Percentiles rank a stretch among this genome's conserved stretches.
phyloP scores from a whole-genome alignment of 2,329 filamentous ascomycete genomes.

The Xylariaceae sp. region DNA sequence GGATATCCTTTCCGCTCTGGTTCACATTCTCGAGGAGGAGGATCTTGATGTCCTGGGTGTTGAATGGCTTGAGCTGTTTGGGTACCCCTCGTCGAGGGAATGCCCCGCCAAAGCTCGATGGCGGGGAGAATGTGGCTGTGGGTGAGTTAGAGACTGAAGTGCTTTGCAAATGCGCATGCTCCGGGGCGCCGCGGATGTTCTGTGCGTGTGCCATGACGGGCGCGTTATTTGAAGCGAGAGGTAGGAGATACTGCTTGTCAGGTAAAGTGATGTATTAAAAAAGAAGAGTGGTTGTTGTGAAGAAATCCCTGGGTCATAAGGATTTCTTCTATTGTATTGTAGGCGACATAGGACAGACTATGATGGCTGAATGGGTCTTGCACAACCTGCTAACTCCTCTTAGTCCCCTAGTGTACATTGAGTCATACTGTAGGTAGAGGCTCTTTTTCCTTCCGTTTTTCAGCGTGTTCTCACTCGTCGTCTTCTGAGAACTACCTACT shows the following conservation, averaged over 20 bases:
- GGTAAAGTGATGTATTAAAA: too few species aligned
- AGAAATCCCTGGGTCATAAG: not conserved
- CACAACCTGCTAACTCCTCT: not conserved
- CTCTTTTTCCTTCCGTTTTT: not conserved
- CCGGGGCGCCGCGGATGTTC: constrained; percentile 41
- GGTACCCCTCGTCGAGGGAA: constrained; percentile 37
- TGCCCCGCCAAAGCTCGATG: constrained; percentile 55
- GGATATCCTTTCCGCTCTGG: constrained; percentile 76
- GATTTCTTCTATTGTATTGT: too few species aligned
- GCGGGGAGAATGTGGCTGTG: constrained; percentile 66
- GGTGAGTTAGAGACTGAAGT: constrained; percentile 71
- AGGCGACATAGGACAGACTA: not conserved
- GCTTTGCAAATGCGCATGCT: constrained; percentile 41
- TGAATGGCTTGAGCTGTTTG: constrained; percentile 91
- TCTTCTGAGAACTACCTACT: too few species aligned
- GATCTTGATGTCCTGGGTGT: constrained; percentile 94
- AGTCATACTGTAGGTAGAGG: constrained; percentile 1
- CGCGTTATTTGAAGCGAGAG: too few species aligned
- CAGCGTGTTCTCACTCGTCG: too few species aligned
- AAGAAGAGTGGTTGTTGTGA: not conserved
- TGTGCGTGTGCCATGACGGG: constrained; percentile 40
- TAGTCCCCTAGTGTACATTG: not conserved
- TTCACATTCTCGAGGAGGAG: constrained; percentile 95
- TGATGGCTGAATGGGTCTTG: not conserved
- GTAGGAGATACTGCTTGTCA: too few species aligned